Conservation (phyloP, 208 protist species). For the Trypanosoma cruzi region DNA sequence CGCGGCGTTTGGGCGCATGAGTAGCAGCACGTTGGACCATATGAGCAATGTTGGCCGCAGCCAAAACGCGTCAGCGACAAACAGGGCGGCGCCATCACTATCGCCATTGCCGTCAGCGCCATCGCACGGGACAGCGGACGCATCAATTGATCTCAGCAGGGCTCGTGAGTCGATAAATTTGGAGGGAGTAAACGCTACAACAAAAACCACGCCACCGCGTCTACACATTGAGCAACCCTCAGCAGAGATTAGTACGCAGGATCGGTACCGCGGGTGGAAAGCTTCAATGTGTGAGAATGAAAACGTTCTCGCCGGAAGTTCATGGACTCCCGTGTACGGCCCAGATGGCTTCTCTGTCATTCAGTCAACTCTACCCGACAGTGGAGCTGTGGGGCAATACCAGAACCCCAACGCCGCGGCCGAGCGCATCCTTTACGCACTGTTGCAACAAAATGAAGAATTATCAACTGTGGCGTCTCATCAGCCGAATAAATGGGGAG, state of each 20-base stretch:
- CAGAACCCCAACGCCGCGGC: slow-evolving; percentile 10
- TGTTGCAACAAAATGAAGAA: slow-evolving; percentile 20
- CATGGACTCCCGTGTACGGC: slow-evolving; percentile 3
- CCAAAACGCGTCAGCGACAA: not conserved
- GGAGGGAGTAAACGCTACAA: no score
- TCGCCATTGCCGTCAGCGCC: not conserved
- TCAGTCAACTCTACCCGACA: not conserved
- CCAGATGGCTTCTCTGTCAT: slow-evolving; percentile 2
- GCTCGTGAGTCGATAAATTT: no score
- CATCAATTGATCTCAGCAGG: no score
- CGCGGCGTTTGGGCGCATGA: slow-evolving; percentile 2
- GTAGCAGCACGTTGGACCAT: not conserved
- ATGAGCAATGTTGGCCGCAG: not conserved
- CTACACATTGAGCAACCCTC: slow-evolving; percentile 3
- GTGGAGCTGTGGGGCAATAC: slow-evolving; percentile 3
- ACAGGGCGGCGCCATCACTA: not conserved
- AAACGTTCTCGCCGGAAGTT: not conserved
- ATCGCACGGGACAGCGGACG: no score
- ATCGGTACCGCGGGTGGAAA: not conserved
- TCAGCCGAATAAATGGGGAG: not conserved
- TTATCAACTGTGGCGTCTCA: not conserved
- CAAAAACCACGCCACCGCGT: not conserved
- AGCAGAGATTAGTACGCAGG: not conserved
- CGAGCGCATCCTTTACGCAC: slow-evolving; percentile 14
- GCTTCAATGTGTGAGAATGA: not conserved